phyloP scores from a whole-genome alignment of 148 eudicot genomes.

The Mesembryanthemum crystallinum region DNA sequence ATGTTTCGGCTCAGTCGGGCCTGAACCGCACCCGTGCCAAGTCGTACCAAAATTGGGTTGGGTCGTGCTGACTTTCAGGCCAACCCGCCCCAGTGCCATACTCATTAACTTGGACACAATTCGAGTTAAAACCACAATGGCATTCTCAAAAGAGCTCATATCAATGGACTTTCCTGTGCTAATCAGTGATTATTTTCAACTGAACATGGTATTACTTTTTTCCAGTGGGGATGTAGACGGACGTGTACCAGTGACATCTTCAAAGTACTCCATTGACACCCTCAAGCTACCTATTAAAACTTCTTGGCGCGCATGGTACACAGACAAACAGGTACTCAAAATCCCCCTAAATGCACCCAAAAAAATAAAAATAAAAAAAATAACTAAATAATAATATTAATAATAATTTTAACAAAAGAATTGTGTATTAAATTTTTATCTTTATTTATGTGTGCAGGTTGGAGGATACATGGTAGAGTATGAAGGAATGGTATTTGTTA shows the following conservation, averaged over 20 bases:
- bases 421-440: background rate
- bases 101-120: too few species aligned
- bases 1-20: too few species aligned
- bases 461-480: constrained; percentile 46
- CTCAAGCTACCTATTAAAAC: constrained; percentile 44
- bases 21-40: too few species aligned
- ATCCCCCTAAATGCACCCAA: background rate
- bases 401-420: too few species aligned
- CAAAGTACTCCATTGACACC: constrained; percentile 45
- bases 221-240: constrained; percentile 59
- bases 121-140: too few species aligned
- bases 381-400: too few species aligned
- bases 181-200: background rate
- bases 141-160: too few species aligned
- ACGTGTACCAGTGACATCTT: constrained; percentile 47
- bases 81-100: too few species aligned
- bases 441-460: constrained; percentile 28
- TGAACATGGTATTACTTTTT: background rate
- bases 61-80: too few species aligned
- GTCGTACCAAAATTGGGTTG: too few species aligned
- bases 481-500: constrained; percentile 39
- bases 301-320: constrained; percentile 53
- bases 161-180: too few species aligned
- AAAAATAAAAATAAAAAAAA: too few species aligned
- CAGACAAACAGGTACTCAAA: constrained; percentile 31